These are phyloP conservation scores for Rhododendron molle DNA, from an alignment of 148 eudicot species.

Conservation along the genomic window DNA sequence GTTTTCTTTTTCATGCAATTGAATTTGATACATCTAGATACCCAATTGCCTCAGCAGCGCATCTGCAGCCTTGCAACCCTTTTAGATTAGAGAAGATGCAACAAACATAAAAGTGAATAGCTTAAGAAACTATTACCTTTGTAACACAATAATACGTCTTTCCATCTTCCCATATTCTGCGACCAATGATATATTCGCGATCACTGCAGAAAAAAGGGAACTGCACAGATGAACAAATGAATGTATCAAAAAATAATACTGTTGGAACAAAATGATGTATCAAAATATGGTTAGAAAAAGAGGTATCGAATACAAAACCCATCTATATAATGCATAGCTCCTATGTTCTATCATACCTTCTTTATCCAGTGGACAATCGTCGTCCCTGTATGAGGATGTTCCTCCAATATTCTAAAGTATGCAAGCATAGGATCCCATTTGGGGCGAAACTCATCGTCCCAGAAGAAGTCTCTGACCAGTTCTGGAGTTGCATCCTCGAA, in stretches of 20 bases:
- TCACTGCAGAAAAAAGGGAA: constrained; percentile 99
- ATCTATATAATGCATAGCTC: background rate
- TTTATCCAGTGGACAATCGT: constrained; percentile 84
- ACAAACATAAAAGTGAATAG: background rate
- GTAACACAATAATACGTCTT: constrained; percentile 77
- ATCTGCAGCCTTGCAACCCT: background rate
- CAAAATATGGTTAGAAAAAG: background rate
- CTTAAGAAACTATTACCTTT: constrained; percentile 47
- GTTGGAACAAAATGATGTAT: constrained; percentile 9
- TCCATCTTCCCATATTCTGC: constrained; percentile 95
- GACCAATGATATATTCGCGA: constrained; percentile 89
- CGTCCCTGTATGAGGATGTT: constrained; percentile 64
- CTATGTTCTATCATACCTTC: constrained; percentile 43
- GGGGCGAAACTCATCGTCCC: constrained; percentile 95
- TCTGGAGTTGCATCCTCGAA: constrained; percentile 90
- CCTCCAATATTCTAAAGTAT: constrained; percentile 68
- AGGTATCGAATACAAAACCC: background rate
- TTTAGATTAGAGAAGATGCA: background rate
- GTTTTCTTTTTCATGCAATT: background rate
- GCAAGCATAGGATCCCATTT: constrained; percentile 98
- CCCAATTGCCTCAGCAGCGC: background rate
- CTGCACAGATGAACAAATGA: constrained; percentile 39
- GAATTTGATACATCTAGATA: background rate
- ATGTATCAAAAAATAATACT: constrained; percentile 3
- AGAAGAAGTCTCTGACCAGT: constrained; percentile 91